phyloP scores from a whole-genome alignment of 2,329 filamentous ascomycete genomes.

The Claviceps sp. region DNA sequence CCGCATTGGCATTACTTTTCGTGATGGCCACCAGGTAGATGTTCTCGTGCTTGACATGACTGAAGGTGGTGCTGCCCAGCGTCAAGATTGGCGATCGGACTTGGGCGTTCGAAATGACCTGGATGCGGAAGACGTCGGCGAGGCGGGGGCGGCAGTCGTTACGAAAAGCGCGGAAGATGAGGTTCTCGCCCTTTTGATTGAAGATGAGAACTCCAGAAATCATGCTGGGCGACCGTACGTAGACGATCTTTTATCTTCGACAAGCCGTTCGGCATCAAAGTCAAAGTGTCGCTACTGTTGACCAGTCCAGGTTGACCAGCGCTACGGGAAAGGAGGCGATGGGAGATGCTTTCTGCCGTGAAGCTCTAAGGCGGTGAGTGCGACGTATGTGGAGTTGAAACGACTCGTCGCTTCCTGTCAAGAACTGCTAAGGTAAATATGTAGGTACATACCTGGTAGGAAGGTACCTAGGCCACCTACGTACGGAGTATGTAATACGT shows the following conservation, averaged over 20 bases:
- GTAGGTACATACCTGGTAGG: no score
- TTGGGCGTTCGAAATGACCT: constrained; percentile 96
- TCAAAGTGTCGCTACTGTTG: background rate
- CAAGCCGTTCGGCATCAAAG: background rate
- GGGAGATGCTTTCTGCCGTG: constrained; percentile 4
- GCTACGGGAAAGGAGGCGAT: constrained; percentile 1
- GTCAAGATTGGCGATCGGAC: constrained; percentile 96
- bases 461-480: no score
- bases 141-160: constrained; percentile 96
- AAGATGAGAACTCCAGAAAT: constrained; percentile 94
- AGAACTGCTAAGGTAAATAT: no score
- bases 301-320: background rate
- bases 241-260: background rate
- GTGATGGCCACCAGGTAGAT: constrained; percentile 96
- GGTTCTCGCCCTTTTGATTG: constrained; percentile 99
- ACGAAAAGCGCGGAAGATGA: constrained; percentile 97
- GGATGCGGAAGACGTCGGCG: constrained; percentile 94
- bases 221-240: constrained; percentile 44
- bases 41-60: constrained; percentile 98
- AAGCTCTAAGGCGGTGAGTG: constrained; percentile 6
- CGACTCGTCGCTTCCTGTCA: no score
- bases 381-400: background rate
- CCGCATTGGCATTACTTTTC: constrained; percentile 98
- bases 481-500: no score
- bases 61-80: constrained; percentile 94